Evolutionary conservation across 2,329 filamentous ascomycete species (phyloP), one percentile per base, ranked within the genome.

Genomic region (Graphilbum sp.): DNA sequence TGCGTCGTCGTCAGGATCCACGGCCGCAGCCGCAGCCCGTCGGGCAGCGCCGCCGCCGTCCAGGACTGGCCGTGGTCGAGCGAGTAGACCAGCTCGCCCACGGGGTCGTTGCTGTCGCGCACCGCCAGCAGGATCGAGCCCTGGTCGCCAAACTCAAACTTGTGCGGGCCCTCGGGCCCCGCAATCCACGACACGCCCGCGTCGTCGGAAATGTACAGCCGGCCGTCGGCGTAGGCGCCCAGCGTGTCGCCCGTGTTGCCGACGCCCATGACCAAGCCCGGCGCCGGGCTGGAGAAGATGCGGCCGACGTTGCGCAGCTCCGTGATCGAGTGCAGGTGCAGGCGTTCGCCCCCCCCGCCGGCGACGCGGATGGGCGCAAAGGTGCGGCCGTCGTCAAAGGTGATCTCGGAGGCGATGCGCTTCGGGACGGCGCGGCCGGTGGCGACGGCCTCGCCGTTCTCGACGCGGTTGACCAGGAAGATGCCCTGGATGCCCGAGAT

Each of bases 141-240:
- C 47, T 92, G 80, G 49, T 95, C 88, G 38, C 90, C 90, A 54
- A 96, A 92, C 52, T 95, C 87, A 57, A 93, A 98, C 55, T 92
- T 90, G 60, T 96, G 86, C 12, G 87, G 81, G 17, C 84, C 83
- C 15, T 86, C 66, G 5, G 83, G 67, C 0, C 77, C 72, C 52
- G 76, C 64, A 29, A 65, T 72, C 90, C 92, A 98, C 2, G 76
- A 87, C 43, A 84, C 60, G 31, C 90, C 90, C 17, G 87, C 88
- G 56, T 96, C 76, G 51, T 94, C 83, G 0, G 90, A 98, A 20
- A 96, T 75, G 52, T 77, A 96, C 1, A 94, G 70, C 53, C 83
- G 74, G 12, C 85, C 78, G 10, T 94, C 72, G 4, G 64, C 62
- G 51, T 87, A 88, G 7, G 66, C 58, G 43, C 75, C 70, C 7